Percentiles rank a stretch among this genome's conserved stretches.
These are phyloP conservation scores for Leccinum rimulosum DNA, from an alignment of 768 basidiomycete genomes.

Conservation along the genomic window DNA sequence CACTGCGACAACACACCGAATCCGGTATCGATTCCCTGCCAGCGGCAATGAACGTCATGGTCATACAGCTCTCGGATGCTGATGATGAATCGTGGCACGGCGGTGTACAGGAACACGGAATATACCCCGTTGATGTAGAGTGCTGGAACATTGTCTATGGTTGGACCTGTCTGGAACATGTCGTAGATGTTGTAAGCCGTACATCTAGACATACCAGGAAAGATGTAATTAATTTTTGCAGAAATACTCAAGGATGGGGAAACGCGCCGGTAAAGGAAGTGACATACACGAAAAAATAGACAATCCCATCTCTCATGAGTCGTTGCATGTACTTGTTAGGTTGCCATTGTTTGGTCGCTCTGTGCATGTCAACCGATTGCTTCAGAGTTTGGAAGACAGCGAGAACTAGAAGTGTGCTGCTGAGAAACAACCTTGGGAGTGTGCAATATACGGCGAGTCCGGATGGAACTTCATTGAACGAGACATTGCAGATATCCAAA, in stretches of 20 bases:
- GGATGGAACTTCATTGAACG: not conserved
- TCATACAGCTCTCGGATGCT: not conserved
- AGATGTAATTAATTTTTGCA: not conserved
- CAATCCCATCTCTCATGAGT: constrained; percentile 2
- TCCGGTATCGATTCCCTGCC: not conserved
- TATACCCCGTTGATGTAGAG: not conserved
- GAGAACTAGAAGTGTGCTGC: not conserved
- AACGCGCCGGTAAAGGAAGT: not conserved
- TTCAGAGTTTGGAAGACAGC: not conserved
- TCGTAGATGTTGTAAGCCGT: not conserved
- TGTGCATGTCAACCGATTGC: constrained; percentile 1
- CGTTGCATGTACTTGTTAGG: constrained; percentile 7
- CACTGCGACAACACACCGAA: not conserved
- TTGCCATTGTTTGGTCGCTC: constrained; percentile 8
- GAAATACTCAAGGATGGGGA: not conserved
- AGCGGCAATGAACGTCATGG: not conserved
- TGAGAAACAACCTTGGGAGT: constrained; percentile 1
- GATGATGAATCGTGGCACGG: not conserved
- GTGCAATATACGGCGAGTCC: not conserved
- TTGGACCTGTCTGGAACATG: not conserved
- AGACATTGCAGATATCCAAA: not conserved
- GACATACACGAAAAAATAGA: constrained; percentile 13
- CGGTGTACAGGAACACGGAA: not conserved
- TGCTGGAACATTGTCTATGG: not conserved
- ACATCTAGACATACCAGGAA: not conserved